Evolutionary conservation across 2,329 filamentous ascomycete species (phyloP).

Genomic region (Aureobasidium uvarum): DNA sequence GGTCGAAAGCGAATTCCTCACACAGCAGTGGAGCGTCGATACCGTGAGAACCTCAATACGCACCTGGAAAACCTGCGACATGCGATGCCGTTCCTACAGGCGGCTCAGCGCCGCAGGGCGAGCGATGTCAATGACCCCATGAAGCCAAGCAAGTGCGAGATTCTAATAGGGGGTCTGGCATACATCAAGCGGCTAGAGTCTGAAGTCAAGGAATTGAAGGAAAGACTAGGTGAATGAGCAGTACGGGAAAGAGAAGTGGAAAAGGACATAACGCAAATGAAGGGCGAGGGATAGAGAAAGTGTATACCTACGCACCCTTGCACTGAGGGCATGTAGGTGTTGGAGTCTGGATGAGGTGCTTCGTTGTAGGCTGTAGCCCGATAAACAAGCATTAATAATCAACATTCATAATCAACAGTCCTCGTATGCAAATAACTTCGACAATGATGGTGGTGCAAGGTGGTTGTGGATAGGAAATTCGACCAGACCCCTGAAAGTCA

Average conservation of each 20-base stretch:
- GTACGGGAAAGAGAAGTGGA: neutral
- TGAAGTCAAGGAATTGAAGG: slow-evolving; percentile 34
- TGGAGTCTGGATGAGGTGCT: neutral
- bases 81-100: slow-evolving; percentile 36
- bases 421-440: neutral
- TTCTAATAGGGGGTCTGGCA: slow-evolving; percentile 39
- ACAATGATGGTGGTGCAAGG: neutral
- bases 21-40: slow-evolving; percentile 39
- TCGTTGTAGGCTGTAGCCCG: neutral
- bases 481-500: slow-evolving; percentile 8
- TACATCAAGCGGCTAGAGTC: slow-evolving; percentile 36
- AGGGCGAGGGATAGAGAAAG: neutral
- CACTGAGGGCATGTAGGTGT: neutral
- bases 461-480: neutral
- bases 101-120: slow-evolving; percentile 29
- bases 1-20: slow-evolving; percentile 41
- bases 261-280: neutral
- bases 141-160: slow-evolving; percentile 42
- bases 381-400: slow-evolving; percentile 2
- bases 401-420: neutral
- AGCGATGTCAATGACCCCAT: slow-evolving; percentile 28
- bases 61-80: slow-evolving; percentile 39
- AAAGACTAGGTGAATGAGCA: slow-evolving; percentile 29
- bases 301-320: neutral
- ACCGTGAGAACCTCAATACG: slow-evolving; percentile 41